Conservation (phyloP, 139 green algal genomes). For the Chlamydomonas asymmetrica region DNA sequence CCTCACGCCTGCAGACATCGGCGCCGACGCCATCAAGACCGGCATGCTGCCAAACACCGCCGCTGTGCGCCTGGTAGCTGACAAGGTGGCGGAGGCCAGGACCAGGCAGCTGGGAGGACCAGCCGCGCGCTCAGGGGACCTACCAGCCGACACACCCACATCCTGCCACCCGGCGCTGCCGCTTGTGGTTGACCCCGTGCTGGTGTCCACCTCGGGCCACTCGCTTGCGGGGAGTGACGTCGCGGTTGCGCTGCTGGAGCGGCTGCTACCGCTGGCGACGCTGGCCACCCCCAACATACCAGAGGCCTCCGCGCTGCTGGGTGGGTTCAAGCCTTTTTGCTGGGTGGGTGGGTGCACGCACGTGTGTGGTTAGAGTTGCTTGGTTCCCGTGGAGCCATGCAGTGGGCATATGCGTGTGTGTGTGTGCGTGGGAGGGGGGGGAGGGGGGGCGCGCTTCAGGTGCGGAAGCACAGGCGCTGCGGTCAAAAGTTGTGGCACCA, state of each 20-base stretch:
- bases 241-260: constrained; percentile 47
- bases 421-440: too few species aligned
- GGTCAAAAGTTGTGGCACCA: too few species aligned
- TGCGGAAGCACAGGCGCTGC: too few species aligned
- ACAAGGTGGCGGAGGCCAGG: constrained; percentile 30
- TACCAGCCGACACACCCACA: neutral
- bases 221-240: constrained; percentile 65
- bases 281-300: constrained; percentile 93
- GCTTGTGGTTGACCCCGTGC: constrained; percentile 93
- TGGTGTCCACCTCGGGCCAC: constrained; percentile 89
- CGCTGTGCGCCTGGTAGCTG: constrained; percentile 61
- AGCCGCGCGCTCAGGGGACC: neutral
- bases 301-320: constrained; percentile 85
- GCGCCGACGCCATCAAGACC: constrained; percentile 86
- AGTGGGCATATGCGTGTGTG: too few species aligned
- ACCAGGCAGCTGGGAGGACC: neutral
- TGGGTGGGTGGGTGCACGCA: neutral
- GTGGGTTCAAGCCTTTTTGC: constrained; percentile 23
- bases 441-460: too few species aligned
- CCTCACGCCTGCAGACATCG: constrained; percentile 64
- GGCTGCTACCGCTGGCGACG: constrained; percentile 80
- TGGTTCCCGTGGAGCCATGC: too few species aligned
- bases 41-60: constrained; percentile 88
- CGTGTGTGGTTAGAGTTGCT: too few species aligned
- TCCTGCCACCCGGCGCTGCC: neutral